Base-by-base conservation (phyloP, 129 eudicot species). In the Solidago caesia region DNA sequence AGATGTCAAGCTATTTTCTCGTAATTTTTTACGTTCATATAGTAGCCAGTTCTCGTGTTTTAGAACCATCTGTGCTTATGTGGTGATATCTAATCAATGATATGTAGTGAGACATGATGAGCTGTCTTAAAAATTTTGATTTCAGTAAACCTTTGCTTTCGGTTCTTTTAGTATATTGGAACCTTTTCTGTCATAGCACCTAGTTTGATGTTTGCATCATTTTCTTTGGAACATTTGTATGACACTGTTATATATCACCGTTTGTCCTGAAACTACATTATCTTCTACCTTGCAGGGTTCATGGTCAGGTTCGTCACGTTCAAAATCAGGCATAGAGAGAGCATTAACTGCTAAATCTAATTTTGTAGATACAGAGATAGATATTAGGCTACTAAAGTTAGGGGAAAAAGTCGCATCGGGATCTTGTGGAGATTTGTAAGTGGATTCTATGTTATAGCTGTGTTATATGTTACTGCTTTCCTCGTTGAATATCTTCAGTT, bases 371-470 rank as follows among this genome's bases (percentile, higher is more conserved):
- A 84, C 89, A 87, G 98, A 92, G 83, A 84, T 92, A 77, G 96
- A 92, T 77, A 69, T 83, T 85, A 84, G 87, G 71, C 76, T 81
- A 60, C 82, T 92, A 84, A 87, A 82, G 70, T 82, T 87, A 39
- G 88, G 87, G 75, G 94, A 87, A 14, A 85, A 76, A 84, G 75
- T 89, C 66, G 96, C 89, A 47, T 84, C 90, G 8, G 98, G 98
- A 62, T 85, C 96, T 72, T 89, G 94, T 81, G 96, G 95, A 53
- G 89, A 89, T 77, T 75, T 89, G 98, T 92, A 68, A 84, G 98
- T 89, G 57, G 33, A 71, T 63, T 62, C 9, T 70, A 21, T 39
- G n/a, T 48, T 59, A 42, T 44, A 14, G 47, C 43, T 76, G 47
- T 76, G 60, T 41, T 53, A 46, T 29, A 68, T 57, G 47, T 21